These are phyloP conservation scores for Mycena sanguinolenta DNA, from an alignment of 768 basidiomycete species.

Conservation along the genomic window DNA sequence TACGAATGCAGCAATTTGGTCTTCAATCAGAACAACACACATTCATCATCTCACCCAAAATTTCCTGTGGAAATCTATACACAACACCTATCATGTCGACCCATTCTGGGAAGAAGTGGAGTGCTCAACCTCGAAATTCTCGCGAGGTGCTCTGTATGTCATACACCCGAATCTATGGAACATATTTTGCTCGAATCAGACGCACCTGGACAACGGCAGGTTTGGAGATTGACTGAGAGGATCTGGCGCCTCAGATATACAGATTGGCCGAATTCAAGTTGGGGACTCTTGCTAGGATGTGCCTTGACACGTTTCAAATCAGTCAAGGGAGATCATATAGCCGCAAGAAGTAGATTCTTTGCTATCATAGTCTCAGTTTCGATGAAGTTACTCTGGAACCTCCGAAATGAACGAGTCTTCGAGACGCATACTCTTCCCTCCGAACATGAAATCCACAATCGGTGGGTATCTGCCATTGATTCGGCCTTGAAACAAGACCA, in stretches of 20 bases:
- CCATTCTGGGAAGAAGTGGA: constrained; percentile 34
- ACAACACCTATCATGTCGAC: constrained; percentile 14
- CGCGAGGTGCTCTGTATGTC: constrained; percentile 30
- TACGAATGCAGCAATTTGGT: constrained; percentile 15
- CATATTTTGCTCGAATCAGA: background rate
- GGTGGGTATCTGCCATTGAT: no score
- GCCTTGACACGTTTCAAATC: background rate
- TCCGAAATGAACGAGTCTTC: no score
- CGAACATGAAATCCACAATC: no score
- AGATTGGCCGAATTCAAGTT: background rate
- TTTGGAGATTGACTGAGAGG: background rate
- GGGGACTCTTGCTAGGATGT: background rate
- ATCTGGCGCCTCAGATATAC: background rate
- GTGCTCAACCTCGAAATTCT: constrained; percentile 28
- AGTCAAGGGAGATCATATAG: no score
- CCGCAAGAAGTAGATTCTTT: no score
- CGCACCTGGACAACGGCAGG: background rate
- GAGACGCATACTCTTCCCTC: no score
- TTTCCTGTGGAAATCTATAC: constrained; percentile 25
- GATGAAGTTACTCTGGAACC: no score
- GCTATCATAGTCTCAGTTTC: no score
- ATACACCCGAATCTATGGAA: constrained; percentile 22
- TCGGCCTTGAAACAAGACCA: no score
- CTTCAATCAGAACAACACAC: constrained; percentile 5
- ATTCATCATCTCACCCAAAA: constrained; percentile 1